phyloP scores from a whole-genome alignment of 139 green algal species.

The Auxenochlorella protothecoides region DNA sequence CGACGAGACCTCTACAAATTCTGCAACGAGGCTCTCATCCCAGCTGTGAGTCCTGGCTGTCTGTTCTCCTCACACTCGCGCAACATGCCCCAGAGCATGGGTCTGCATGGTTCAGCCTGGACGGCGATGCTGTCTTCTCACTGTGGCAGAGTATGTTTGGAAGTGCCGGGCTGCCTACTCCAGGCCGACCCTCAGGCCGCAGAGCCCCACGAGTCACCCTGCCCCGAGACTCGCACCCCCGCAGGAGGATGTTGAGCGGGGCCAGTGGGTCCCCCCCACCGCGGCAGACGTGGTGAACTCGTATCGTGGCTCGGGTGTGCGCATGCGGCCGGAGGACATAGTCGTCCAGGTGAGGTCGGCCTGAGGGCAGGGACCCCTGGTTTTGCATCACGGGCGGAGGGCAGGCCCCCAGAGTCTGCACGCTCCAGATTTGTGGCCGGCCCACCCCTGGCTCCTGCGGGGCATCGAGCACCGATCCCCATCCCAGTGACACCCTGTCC shows the following conservation, averaged over 20 bases:
- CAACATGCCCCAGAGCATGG: neutral
- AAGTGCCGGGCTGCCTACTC: no score
- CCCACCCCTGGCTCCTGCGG: neutral
- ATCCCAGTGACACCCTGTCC: no score
- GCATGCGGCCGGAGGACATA: conserved; percentile 39
- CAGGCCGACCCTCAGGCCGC: no score
- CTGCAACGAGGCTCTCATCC: conserved; percentile 37
- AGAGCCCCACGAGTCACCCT: no score
- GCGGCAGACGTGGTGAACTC: conserved; percentile 27
- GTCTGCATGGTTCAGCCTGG: no score
- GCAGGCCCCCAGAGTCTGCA: neutral
- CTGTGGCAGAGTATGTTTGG: no score
- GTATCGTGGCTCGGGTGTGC: conserved; percentile 22
- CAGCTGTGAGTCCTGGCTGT: neutral
- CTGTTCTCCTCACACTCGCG: neutral
- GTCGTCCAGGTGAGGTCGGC: conserved; percentile 19
- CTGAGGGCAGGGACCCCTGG: neutral
- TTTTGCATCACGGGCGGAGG: neutral
- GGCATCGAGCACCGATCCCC: no score
- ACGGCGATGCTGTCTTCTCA: no score
- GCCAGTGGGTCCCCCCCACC: conserved; percentile 6
- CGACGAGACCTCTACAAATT: conserved; percentile 62
- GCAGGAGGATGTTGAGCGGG: conserved; percentile 5
- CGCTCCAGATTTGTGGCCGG: neutral
- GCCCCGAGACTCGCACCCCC: no score